These are phyloP conservation scores for Periconia macrospinosa DNA, from an alignment of 2,329 filamentous ascomycete species.

Conservation along the genomic window DNA sequence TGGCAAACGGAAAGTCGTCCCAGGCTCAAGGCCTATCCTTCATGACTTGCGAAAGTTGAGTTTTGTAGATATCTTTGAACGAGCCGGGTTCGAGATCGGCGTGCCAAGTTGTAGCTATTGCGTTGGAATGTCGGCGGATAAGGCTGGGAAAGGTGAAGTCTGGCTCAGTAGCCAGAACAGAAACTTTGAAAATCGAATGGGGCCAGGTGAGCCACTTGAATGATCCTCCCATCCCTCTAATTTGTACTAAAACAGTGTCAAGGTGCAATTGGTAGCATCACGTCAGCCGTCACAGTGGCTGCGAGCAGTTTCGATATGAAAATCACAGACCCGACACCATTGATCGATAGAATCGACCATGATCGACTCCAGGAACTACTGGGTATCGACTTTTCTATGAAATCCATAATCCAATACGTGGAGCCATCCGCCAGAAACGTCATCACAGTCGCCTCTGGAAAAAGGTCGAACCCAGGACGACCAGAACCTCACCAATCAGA, in stretches of 20 bases:
- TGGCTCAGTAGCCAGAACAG: conserved; percentile 53
- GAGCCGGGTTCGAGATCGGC: conserved; percentile 48
- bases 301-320: conserved; percentile 52
- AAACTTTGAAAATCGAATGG: conserved; percentile 53
- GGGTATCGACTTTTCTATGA: not conserved
- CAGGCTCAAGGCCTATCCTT: conserved; percentile 46
- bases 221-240: not conserved
- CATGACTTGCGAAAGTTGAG: conserved; percentile 40
- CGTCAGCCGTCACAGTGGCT: conserved; percentile 51
- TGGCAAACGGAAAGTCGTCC: conserved; percentile 47
- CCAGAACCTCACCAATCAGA: not conserved
- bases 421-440: conserved; percentile 6
- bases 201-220: conserved; percentile 32
- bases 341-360: conserved; percentile 32
- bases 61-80: conserved; percentile 11
- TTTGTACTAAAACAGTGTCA: conserved; percentile 1
- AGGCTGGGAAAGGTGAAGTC: conserved; percentile 45
- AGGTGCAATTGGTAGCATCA: conserved; percentile 50
- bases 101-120: conserved; percentile 51
- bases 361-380: conserved; percentile 5
- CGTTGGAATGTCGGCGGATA: conserved; percentile 48
- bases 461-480: not conserved
- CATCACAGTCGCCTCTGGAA: not conserved
- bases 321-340: conserved; percentile 42
- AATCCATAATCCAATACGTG: conserved; percentile 4